A percentile compares a stretch with the other conserved stretches of the same genome.
phyloP scores from a whole-genome alignment of 106 monocot species.

The Acanthochlamys bracteata region DNA sequence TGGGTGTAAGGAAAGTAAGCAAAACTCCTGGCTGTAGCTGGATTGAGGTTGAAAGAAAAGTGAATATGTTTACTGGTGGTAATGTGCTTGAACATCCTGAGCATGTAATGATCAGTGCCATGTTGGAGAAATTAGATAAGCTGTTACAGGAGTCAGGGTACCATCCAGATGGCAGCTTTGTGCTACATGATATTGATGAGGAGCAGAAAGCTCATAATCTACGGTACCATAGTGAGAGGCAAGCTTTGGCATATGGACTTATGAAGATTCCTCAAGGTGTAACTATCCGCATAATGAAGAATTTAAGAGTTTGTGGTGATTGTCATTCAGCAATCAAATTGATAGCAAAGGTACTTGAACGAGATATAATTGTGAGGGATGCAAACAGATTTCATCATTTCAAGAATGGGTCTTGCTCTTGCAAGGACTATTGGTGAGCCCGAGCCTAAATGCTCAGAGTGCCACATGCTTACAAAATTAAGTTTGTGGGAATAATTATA shows the following conservation, averaged over 20 bases:
- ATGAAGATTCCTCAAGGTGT: constrained; percentile 55
- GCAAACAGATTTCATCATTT: constrained; percentile 86
- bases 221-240: constrained; percentile 67
- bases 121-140: constrained; percentile 40
- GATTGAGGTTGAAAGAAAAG: constrained; percentile 57
- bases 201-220: constrained; percentile 61
- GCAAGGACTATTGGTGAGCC: constrained; percentile 71
- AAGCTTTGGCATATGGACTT: constrained; percentile 67
- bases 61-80: constrained; percentile 68
- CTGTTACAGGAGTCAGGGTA: constrained; percentile 59
- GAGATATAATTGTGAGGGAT: constrained; percentile 77
- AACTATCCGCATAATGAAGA: constrained; percentile 77
- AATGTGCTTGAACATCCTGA: constrained; percentile 40
- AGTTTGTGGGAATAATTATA: too few species aligned
- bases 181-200: constrained; percentile 78
- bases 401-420: constrained; percentile 68
- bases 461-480: too few species aligned
- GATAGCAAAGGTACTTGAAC: constrained; percentile 39
- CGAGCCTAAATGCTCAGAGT: neutral
- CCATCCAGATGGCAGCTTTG: constrained; percentile 56
- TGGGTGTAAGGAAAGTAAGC: constrained; percentile 44
- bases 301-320: constrained; percentile 74
- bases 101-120: constrained; percentile 24
- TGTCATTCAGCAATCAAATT: constrained; percentile 70
- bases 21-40: constrained; percentile 77